Evolutionary conservation across 257 asterid species (phyloP).

Genomic region (Plantago major): DNA sequence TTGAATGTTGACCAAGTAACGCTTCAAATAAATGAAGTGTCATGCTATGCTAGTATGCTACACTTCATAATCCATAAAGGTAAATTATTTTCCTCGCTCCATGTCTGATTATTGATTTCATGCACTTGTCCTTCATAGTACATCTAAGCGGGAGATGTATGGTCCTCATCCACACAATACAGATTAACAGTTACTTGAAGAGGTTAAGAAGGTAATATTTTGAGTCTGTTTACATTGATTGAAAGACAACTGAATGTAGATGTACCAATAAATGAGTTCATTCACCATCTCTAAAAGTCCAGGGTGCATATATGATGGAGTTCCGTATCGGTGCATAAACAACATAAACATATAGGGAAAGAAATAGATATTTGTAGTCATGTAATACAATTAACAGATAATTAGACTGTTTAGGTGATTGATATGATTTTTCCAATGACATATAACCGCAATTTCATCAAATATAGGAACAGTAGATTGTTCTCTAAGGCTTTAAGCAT

Average conservation of each 20-base stretch:
- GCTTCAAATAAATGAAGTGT: not conserved
- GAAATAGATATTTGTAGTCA: not conserved
- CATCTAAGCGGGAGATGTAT: not conserved
- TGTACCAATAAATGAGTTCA: no score
- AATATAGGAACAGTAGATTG: not conserved
- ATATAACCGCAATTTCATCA: not conserved
- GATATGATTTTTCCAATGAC: not conserved
- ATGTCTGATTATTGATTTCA: not conserved
- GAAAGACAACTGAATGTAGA: not conserved
- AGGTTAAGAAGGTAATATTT: not conserved
- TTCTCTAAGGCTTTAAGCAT: not conserved
- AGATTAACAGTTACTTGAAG: not conserved
- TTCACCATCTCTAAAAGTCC: not conserved
- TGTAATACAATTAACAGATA: not conserved
- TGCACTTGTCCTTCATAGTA: not conserved
- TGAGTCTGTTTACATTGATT: not conserved
- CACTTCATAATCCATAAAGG: not conserved
- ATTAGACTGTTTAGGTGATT: not conserved
- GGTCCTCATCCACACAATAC: not conserved
- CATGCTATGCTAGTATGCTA: not conserved
- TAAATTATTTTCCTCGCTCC: not conserved
- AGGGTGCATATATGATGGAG: not conserved
- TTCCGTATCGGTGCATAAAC: slow-evolving; percentile 4
- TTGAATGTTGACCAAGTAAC: not conserved
- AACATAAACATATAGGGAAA: not conserved